Conservation (phyloP, 1,139 yeast genomes). For the Sugiyamaella paludigena region DNA sequence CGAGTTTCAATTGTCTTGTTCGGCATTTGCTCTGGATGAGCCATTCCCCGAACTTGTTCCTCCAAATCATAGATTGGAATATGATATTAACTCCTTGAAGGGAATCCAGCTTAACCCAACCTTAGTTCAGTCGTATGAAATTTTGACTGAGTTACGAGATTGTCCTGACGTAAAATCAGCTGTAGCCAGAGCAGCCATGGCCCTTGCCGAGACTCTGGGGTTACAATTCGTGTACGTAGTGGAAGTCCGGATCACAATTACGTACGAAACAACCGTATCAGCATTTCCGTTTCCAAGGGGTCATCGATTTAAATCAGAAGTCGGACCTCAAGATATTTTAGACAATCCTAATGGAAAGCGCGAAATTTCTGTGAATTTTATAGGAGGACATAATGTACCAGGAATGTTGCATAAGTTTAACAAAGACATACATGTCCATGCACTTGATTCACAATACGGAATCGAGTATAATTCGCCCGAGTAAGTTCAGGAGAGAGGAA, state of each 20-base stretch:
- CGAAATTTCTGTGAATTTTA: conserved; percentile 1
- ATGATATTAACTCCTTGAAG: conserved; percentile 21
- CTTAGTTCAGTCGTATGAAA: conserved; percentile 32
- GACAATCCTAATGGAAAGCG: neutral
- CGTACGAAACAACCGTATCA: conserved; percentile 5
- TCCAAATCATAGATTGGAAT: conserved; percentile 14
- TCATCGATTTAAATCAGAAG: neutral
- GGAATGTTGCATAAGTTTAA: conserved; percentile 41
- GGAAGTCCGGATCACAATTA: conserved; percentile 47
- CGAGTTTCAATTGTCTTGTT: neutral
- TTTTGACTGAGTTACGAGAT: conserved; percentile 45
- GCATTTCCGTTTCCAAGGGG: conserved; percentile 9
- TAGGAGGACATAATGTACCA: conserved; percentile 49
- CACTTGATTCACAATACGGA: conserved; percentile 57
- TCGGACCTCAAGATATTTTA: neutral
- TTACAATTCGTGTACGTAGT: conserved; percentile 54
- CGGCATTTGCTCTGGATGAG: neutral
- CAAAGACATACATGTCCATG: conserved; percentile 47
- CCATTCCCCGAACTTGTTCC: conserved; percentile 16
- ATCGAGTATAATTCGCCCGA: conserved; percentile 41
- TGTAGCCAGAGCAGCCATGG: conserved; percentile 39
- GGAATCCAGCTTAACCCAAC: conserved; percentile 25
- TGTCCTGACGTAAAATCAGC: conserved; percentile 40
- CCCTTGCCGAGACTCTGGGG: conserved; percentile 42
- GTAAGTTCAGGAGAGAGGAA: neutral